Base-by-base conservation (phyloP, 2,329 filamentous ascomycete species). In the Phaeophleospora eucalypticola region DNA sequence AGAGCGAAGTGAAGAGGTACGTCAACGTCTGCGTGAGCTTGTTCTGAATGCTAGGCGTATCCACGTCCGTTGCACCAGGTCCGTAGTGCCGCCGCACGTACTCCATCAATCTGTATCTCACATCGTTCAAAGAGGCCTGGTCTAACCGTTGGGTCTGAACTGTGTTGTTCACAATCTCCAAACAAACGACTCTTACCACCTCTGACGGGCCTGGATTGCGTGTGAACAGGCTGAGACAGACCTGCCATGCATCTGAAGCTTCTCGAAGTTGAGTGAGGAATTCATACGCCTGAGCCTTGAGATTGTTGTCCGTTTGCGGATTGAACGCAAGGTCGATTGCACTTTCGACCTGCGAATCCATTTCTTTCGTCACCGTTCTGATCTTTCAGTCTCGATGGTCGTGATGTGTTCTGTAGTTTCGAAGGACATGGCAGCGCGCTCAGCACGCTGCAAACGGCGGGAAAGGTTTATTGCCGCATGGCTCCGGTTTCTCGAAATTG, bases 1-100 rank as follows among this genome's bases (percentile, higher is more conserved):
- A 98, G 45, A 95, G 77, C 10, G 84, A 82, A 29, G 89, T 86
- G 68, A 98, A 98, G 41, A 98, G 82, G 63, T 89, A 93, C 8
- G 93, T 98, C 60, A 98, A 74, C 10, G 90, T 95, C 71, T 98
- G 93, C 37, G 91, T 90, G 57, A 98, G 81, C 71, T 98, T 98
- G 73, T 97, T 98, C 71, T 97, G 91, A 36, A 98, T 84, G 56
- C 81, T 80, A 18, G 81, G 68, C 7, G 84, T 81, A 65, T 98
- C 93, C 53, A 83, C 71, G 45, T 79, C 76, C 24, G 54, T 61
- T 8, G 64, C 65, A 17, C 71, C 69, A 33, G 77, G 73, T 43
- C 82, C 79, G 67, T 96, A 97, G 40, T 79, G 82, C 59, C 84
- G 80, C 56, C 81, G 81, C 51, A 93, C 78, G 68, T 97, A 96